Evolutionary conservation across 441 rosid genomes (phyloP).

Genomic region (Erodium moschatum): DNA sequence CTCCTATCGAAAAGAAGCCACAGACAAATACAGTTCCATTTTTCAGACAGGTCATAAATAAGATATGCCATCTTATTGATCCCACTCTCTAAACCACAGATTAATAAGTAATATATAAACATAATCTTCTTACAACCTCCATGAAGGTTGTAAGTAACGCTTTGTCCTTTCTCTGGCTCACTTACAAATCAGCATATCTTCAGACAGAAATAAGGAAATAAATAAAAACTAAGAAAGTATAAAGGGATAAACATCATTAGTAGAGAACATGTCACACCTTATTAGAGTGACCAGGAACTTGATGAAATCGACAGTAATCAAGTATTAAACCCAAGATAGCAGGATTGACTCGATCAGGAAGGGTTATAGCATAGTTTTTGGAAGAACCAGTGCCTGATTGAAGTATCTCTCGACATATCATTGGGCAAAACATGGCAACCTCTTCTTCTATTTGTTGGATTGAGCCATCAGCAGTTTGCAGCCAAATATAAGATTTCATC

Average conservation of each 20-base stretch:
- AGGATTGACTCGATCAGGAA: conserved; percentile 54
- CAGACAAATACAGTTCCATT: background rate
- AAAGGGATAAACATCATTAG: background rate
- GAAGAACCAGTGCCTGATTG: conserved; percentile 55
- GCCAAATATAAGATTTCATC: conserved; percentile 69
- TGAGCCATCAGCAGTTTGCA: conserved; percentile 59
- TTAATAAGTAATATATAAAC: background rate
- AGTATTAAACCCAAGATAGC: conserved; percentile 44
- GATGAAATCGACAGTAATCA: conserved; percentile 68
- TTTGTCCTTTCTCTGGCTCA: conserved; percentile 7
- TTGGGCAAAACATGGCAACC: conserved; percentile 68
- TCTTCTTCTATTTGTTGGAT: conserved; percentile 70
- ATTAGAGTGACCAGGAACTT: conserved; percentile 55
- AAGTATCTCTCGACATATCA: conserved; percentile 51
- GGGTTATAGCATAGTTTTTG: conserved; percentile 54
- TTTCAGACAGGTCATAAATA: background rate
- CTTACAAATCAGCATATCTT: conserved; percentile 2
- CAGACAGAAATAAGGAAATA: conserved; percentile 5
- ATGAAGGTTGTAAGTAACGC: conserved; percentile 6
- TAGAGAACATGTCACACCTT: conserved; percentile 34
- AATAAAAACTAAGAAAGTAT: conserved; percentile 1
- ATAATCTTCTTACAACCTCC: conserved; percentile 9
- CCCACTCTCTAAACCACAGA: background rate
- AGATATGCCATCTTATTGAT: conserved; percentile 5
- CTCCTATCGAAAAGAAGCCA: conserved; percentile 33